Percentiles rank a stretch among this genome's conserved stretches.
phyloP scores from a whole-genome alignment of 2,329 filamentous ascomycete species.

The Beauveria varroae region DNA sequence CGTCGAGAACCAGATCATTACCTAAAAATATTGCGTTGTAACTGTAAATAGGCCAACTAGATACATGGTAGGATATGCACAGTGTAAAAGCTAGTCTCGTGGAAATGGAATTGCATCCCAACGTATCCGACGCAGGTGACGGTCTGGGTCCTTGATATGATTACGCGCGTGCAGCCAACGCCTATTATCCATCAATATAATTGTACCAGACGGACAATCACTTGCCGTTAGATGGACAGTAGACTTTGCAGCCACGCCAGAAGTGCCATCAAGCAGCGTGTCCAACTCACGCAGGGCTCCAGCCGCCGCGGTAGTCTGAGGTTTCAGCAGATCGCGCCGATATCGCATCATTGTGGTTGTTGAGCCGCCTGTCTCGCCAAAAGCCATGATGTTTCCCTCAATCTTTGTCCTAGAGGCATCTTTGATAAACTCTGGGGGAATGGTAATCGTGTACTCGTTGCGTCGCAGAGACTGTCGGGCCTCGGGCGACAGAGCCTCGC shows the following conservation, averaged over 20 bases:
- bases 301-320: slow-evolving; percentile 18
- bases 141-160: slow-evolving; percentile 24
- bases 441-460: slow-evolving; percentile 24
- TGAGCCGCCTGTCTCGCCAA: neutral
- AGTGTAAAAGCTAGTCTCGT: neutral
- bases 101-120: slow-evolving; percentile 26
- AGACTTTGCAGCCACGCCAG: slow-evolving; percentile 1
- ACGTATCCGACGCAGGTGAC: slow-evolving; percentile 28
- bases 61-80: neutral
- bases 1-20: no score
- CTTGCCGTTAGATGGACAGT: slow-evolving; percentile 20
- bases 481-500: slow-evolving; percentile 19
- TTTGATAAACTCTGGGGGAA: slow-evolving; percentile 29
- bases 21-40: no score
- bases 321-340: slow-evolving; percentile 23
- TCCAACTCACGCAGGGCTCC: slow-evolving; percentile 21
- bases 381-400: slow-evolving; percentile 16
- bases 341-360: slow-evolving; percentile 20
- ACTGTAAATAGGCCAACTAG: no score
- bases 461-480: slow-evolving; percentile 15
- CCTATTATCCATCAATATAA: slow-evolving; percentile 25
- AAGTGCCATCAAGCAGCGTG: slow-evolving; percentile 9
- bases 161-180: slow-evolving; percentile 28
- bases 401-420: slow-evolving; percentile 2
- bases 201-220: slow-evolving; percentile 20